Conservation (phyloP, 306 rosid species). For the Purshia tridentata region DNA sequence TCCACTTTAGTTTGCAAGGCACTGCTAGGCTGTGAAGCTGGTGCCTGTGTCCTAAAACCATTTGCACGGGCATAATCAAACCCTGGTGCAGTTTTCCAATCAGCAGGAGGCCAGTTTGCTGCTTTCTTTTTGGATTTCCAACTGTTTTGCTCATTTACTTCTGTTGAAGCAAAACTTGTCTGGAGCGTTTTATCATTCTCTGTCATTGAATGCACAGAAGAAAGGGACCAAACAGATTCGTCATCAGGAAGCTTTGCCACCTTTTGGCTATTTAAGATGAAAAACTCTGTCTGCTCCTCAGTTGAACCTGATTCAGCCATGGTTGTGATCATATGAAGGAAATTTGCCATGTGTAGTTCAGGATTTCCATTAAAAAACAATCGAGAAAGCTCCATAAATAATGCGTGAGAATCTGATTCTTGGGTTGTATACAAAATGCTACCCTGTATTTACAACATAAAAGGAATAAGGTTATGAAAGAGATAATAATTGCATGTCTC, state of each 20-base stretch:
- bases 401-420: conserved; percentile 67
- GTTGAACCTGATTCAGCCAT: conserved; percentile 71
- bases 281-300: conserved; percentile 64
- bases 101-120: conserved; percentile 69
- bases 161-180: conserved; percentile 23
- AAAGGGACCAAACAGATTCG: conserved; percentile 73
- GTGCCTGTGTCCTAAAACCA: conserved; percentile 54
- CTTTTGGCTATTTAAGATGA: conserved; percentile 68
- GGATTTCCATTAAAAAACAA: conserved; percentile 62
- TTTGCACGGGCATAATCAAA: conserved; percentile 59
- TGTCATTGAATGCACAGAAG: conserved; percentile 26
- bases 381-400: conserved; percentile 81
- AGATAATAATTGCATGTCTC: background rate
- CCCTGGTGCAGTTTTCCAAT: conserved; percentile 87
- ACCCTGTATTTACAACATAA: conserved; percentile 46
- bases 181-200: conserved; percentile 36
- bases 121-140: conserved; percentile 42
- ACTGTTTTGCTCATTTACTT: conserved; percentile 38
- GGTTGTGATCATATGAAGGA: conserved; percentile 80
- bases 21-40: conserved; percentile 28
- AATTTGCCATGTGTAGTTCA: conserved; percentile 71
- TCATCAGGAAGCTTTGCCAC: conserved; percentile 62
- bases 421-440: conserved; percentile 51
- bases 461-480: conserved; percentile 13
- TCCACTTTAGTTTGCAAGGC: conserved; percentile 27